Evolutionary conservation across 208 protist genomes (phyloP).

Genomic region (Trypanosoma boissoni): DNA sequence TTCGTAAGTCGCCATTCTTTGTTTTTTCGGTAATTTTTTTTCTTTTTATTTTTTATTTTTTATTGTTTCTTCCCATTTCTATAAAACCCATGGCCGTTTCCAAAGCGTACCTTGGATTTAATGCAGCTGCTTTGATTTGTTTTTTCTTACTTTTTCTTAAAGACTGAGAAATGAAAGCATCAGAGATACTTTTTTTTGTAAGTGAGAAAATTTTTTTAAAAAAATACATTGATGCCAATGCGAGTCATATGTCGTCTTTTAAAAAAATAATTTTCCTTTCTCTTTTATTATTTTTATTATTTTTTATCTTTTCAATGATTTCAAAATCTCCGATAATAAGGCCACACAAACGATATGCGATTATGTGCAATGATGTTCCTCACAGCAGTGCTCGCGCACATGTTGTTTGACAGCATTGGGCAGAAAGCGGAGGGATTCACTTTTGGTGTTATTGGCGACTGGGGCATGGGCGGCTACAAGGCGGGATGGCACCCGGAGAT

Average conservation of each 20-base stretch:
- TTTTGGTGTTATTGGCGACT: conserved; percentile 30
- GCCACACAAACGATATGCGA: not conserved
- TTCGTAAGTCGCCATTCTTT: conserved; percentile 1
- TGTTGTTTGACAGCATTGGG: not conserved
- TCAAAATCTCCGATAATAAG: too few species aligned
- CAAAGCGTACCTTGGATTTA: too few species aligned
- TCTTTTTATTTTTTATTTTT: conserved; percentile 13
- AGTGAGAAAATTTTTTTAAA: too few species aligned
- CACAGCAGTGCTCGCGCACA: not conserved
- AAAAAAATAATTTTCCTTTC: not conserved
- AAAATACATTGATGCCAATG: too few species aligned
- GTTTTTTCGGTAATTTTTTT: not conserved
- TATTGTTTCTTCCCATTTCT: not conserved
- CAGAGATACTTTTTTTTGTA: too few species aligned
- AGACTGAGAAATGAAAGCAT: not conserved
- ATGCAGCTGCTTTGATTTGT: too few species aligned
- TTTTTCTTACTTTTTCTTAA: conserved; percentile 5
- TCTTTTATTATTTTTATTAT: not conserved
- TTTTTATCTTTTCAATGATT: not conserved
- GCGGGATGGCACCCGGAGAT: conserved; percentile 11
- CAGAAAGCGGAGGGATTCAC: conserved; percentile 14
- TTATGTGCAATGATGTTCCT: not conserved
- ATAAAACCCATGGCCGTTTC: too few species aligned
- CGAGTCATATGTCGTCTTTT: conserved; percentile 18
- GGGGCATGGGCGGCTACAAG: conserved; percentile 18